Evolutionary conservation across 495 filamentous ascomycete species (phyloP).

Genomic region (Cercophora newfieldiana): DNA sequence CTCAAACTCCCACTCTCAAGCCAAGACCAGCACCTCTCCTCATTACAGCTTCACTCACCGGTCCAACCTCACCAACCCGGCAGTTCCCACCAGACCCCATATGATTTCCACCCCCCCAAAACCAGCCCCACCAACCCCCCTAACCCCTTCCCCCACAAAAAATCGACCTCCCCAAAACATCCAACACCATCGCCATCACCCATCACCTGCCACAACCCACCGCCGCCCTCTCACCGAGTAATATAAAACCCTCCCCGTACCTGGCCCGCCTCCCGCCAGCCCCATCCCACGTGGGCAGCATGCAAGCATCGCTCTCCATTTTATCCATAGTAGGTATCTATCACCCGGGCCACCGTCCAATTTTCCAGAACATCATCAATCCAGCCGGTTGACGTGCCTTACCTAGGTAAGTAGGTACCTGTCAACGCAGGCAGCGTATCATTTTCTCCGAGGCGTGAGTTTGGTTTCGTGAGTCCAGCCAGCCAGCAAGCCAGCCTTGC

Average conservation of each 20-base stretch:
- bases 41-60: not conserved
- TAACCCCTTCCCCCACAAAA: not conserved
- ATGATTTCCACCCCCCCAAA: not conserved
- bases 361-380: not conserved
- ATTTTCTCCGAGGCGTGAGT: too few relatives aligned
- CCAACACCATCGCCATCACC: not conserved
- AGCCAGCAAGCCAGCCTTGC: too few relatives aligned
- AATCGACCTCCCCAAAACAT: not conserved
- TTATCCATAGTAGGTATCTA: not conserved
- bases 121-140: not conserved
- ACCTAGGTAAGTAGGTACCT: too few relatives aligned
- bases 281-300: not conserved
- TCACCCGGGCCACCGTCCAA: not conserved
- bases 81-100: not conserved
- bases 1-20: not conserved
- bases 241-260: not conserved
- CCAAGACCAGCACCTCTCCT: not conserved
- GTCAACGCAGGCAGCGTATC: not conserved
- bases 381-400: not conserved
- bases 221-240: not conserved
- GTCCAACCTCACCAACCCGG: not conserved
- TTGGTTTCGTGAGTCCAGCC: too few relatives aligned
- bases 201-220: not conserved
- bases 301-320: not conserved
- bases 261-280: not conserved